Percentiles rank a stretch among this genome's conserved stretches.
phyloP scores from a whole-genome alignment of 805 yeast genomes.

The Metschnikowia similis region DNA sequence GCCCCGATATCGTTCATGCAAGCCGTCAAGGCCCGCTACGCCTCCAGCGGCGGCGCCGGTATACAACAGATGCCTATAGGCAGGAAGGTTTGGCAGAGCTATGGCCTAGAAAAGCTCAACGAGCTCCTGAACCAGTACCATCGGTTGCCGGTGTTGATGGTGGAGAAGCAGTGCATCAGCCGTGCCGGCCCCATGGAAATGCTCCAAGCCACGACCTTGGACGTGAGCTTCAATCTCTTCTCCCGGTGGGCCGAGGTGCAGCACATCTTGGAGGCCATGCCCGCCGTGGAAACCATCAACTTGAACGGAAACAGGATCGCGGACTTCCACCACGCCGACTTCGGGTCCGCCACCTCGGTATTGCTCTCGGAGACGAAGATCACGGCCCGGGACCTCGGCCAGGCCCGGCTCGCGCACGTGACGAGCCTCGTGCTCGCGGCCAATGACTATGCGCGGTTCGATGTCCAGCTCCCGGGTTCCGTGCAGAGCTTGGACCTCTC shows the following conservation, averaged over 20 bases:
- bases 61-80: slow-evolving; percentile 41
- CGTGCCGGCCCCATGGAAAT: background rate
- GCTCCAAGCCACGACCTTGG: slow-evolving; percentile 7
- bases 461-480: slow-evolving; percentile 5
- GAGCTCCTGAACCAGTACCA: slow-evolving; percentile 44
- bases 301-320: slow-evolving; percentile 52
- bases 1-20: slow-evolving; percentile 32
- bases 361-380: slow-evolving; percentile 25
- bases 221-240: slow-evolving; percentile 15
- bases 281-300: slow-evolving; percentile 38
- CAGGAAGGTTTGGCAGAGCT: slow-evolving; percentile 52
- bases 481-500: slow-evolving; percentile 28
- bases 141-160: slow-evolving; percentile 44
- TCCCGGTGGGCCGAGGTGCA: slow-evolving; percentile 24
- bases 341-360: background rate
- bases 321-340: background rate
- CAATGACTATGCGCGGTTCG: slow-evolving; percentile 24
- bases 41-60: slow-evolving; percentile 19
- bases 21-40: slow-evolving; percentile 52
- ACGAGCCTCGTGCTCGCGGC: slow-evolving; percentile 30
- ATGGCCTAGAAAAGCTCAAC: slow-evolving; percentile 60
- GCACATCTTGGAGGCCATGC: slow-evolving; percentile 32
- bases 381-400: slow-evolving; percentile 12
- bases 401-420: slow-evolving; percentile 34
- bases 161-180: slow-evolving; percentile 41